Evolutionary conservation across 208 protist species (phyloP).

Genomic region (Trypanosoma platydactyli): DNA sequence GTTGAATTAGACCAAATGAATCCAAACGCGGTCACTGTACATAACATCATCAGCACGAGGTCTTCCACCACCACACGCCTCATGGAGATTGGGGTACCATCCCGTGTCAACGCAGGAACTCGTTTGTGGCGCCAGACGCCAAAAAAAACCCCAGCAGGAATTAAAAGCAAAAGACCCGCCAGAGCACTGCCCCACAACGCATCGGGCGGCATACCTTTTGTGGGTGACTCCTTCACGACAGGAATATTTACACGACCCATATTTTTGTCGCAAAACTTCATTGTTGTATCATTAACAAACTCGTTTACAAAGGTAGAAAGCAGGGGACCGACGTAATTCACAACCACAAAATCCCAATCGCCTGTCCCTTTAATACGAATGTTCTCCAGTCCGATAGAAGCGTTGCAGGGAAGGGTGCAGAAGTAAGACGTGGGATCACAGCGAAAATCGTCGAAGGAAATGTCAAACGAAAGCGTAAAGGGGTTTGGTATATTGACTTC

Average conservation of each 20-base stretch:
- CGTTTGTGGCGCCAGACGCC: background rate
- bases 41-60: conserved; percentile 28
- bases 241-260: conserved; percentile 4
- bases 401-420: conserved; percentile 6
- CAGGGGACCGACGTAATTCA: background rate
- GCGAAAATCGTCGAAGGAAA: conserved; percentile 2
- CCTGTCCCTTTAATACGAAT: conserved; percentile 8
- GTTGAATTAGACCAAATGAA: conserved; percentile 34
- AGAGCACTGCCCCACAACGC: background rate
- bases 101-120: background rate
- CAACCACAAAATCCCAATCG: background rate
- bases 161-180: background rate
- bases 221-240: background rate
- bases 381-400: conserved; percentile 1
- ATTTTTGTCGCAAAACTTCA: background rate
- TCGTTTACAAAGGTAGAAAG: background rate
- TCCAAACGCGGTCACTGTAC: conserved; percentile 27
- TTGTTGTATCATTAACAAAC: background rate
- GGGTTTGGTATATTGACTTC: background rate
- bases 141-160: conserved; percentile 6
- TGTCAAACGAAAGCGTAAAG: background rate
- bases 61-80: conserved; percentile 53
- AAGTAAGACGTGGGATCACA: background rate
- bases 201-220: conserved; percentile 2
- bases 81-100: conserved; percentile 17